Percentiles rank a stretch among this genome's conserved stretches.
These are phyloP conservation scores for Fusarium tricinctum DNA, from an alignment of 2,329 filamentous ascomycete genomes.

Conservation along the genomic window DNA sequence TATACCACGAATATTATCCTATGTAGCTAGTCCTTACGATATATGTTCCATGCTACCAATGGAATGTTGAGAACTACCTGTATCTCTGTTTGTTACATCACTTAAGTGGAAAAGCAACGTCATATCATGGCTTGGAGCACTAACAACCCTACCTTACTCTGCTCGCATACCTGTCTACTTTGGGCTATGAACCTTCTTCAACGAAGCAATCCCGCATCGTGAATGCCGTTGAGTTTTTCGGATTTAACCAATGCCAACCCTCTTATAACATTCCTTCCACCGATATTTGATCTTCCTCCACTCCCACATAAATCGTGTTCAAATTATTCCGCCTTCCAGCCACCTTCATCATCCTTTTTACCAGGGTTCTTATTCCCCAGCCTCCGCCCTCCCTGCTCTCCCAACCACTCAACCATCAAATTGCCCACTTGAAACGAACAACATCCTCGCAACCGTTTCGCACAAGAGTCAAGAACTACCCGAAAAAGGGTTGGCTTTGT, in stretches of 20 bases:
- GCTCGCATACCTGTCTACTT: slow-evolving; percentile 14
- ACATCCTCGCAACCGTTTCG: slow-evolving; percentile 33
- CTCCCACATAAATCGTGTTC: neutral
- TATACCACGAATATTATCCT: too few relatives aligned
- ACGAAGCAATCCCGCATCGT: neutral
- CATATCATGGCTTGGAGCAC: slow-evolving; percentile 18
- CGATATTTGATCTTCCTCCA: slow-evolving; percentile 24
- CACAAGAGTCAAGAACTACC: slow-evolving; percentile 5
- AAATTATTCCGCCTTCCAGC: slow-evolving; percentile 34
- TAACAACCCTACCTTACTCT: slow-evolving; percentile 1
- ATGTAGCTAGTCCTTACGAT: too few relatives aligned
- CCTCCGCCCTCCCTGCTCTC: slow-evolving; percentile 26
- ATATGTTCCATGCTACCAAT: too few relatives aligned
- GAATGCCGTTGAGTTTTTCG: slow-evolving; percentile 4
- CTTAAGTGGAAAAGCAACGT: slow-evolving; percentile 31
- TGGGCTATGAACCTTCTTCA: slow-evolving; percentile 1
- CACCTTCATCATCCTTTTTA: slow-evolving; percentile 29
- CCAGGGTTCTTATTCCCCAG: slow-evolving; percentile 31
- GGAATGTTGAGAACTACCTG: too few relatives aligned
- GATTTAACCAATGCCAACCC: slow-evolving; percentile 3
- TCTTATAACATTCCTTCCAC: slow-evolving; percentile 21
- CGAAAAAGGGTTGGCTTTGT: slow-evolving; percentile 30
- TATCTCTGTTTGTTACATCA: slow-evolving; percentile 5
- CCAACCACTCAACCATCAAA: slow-evolving; percentile 35
- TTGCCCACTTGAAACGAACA: slow-evolving; percentile 35